phyloP scores from a whole-genome alignment of 140 eudicot species.

The Cichorium intybus region DNA sequence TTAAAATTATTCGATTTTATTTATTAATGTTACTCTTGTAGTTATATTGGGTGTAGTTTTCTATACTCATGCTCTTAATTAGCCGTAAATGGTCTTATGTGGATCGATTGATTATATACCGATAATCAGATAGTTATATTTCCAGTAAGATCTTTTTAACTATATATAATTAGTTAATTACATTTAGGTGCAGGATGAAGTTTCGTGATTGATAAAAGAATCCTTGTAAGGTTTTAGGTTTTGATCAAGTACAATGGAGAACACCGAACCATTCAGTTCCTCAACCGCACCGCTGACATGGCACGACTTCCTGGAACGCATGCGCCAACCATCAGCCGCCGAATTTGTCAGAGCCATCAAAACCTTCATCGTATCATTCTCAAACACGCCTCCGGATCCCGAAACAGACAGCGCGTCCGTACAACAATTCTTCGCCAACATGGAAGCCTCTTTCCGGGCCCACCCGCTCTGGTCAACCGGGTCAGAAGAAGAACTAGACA shows the following conservation, averaged over 20 bases:
- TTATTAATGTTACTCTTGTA: no score
- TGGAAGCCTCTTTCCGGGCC: conserved; percentile 91
- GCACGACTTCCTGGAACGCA: conserved; percentile 96
- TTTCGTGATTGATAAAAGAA: conserved; percentile 6
- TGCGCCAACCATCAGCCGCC: conserved; percentile 97
- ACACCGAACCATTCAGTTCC: conserved; percentile 62
- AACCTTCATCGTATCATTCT: conserved; percentile 79
- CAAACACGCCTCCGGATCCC: conserved; percentile 73
- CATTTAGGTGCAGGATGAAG: conserved; percentile 29
- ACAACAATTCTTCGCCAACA: conserved; percentile 67
- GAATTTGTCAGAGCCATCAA: conserved; percentile 86
- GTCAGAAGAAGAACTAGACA: conserved; percentile 89
- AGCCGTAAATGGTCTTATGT: no score
- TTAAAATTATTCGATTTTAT: no score
- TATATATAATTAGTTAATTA: conserved; percentile 3
- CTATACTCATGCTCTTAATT: not conserved
- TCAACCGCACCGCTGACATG: conserved; percentile 89
- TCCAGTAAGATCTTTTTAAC: no score
- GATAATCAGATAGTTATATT: no score
- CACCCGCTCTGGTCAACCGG: conserved; percentile 91
- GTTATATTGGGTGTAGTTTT: not conserved
- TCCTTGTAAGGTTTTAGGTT: not conserved
- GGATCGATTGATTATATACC: no score
- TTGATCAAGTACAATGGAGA: conserved; percentile 48
- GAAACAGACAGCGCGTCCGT: conserved; percentile 89